These are phyloP conservation scores for Babesia sp. DNA, from an alignment of 169 alveolate species.

Conservation along the genomic window DNA sequence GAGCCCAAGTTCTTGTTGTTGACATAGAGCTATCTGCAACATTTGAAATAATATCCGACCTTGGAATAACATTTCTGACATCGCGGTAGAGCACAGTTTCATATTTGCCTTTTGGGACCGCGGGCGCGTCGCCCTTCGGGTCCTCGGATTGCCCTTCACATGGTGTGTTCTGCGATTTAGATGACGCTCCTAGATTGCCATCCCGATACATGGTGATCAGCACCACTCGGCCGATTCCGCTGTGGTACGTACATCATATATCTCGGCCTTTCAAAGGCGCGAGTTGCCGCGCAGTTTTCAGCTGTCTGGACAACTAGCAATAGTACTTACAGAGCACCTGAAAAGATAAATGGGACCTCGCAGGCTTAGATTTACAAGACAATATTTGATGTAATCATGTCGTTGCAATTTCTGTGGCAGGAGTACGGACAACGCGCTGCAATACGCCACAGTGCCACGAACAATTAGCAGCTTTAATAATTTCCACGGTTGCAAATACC, in stretches of 20 bases:
- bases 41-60: neutral
- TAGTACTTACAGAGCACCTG: too few species aligned
- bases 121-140: neutral
- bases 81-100: slow-evolving; percentile 9
- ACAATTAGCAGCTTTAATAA: too few species aligned
- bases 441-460: too few species aligned
- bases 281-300: too few species aligned
- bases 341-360: too few species aligned
- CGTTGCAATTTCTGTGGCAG: too few species aligned
- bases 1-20: neutral
- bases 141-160: neutral
- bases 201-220: slow-evolving; percentile 23
- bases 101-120: neutral
- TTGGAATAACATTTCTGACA: neutral
- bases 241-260: neutral
- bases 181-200: neutral
- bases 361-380: too few species aligned
- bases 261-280: too few species aligned
- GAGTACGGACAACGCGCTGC: too few species aligned
- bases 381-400: too few species aligned
- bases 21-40: neutral
- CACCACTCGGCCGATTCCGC: neutral
- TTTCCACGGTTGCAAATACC: too few species aligned
- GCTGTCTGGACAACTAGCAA: too few species aligned
- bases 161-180: slow-evolving; percentile 5